Conservation (phyloP, 192 early-diverging fungal genomes). For the Dissophora globulifera region DNA sequence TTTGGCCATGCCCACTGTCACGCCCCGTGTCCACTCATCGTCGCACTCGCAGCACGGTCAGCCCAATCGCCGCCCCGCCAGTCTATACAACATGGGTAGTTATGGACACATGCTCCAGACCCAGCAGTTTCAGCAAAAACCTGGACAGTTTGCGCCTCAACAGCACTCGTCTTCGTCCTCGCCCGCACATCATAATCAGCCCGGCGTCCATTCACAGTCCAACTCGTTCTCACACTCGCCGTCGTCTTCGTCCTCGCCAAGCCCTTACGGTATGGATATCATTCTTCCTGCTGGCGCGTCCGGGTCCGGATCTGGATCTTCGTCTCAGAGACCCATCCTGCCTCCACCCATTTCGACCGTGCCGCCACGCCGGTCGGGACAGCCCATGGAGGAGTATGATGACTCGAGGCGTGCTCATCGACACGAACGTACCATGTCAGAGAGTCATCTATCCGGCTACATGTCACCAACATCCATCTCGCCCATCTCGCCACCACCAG, state of each 20-base stretch:
- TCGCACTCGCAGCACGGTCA: conserved; percentile 17
- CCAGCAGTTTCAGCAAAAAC: conserved; percentile 44
- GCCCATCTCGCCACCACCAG: conserved; percentile 32
- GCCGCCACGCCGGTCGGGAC: conserved; percentile 10
- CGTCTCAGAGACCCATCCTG: conserved; percentile 23
- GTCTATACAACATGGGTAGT: conserved; percentile 33
- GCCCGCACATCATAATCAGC: conserved; percentile 9
- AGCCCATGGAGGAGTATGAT: conserved; percentile 21
- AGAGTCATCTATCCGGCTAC: conserved; percentile 39
- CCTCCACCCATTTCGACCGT: conserved; percentile 37
- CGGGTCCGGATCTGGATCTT: conserved; percentile 1
- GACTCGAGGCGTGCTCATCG: conserved; percentile 24
- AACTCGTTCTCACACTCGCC: conserved; percentile 11
- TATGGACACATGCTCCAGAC: conserved; percentile 29
- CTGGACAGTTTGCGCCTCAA: conserved; percentile 17
- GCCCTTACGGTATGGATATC: conserved; percentile 39
- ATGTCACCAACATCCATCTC: conserved; percentile 40
- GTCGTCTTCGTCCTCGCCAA: conserved; percentile 1
- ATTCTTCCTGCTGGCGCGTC: conserved; percentile 17
- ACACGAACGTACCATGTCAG: conserved; percentile 48
- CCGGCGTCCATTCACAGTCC: conserved; percentile 9
- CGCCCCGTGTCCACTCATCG: conserved; percentile 32
- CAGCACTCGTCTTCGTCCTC: conserved; percentile 29
- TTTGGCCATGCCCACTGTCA: conserved; percentile 38
- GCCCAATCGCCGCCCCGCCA: conserved; percentile 29